These are phyloP conservation scores for Ambrosiella xylebori DNA, from an alignment of 2,329 filamentous ascomycete species.

Conservation along the genomic window DNA sequence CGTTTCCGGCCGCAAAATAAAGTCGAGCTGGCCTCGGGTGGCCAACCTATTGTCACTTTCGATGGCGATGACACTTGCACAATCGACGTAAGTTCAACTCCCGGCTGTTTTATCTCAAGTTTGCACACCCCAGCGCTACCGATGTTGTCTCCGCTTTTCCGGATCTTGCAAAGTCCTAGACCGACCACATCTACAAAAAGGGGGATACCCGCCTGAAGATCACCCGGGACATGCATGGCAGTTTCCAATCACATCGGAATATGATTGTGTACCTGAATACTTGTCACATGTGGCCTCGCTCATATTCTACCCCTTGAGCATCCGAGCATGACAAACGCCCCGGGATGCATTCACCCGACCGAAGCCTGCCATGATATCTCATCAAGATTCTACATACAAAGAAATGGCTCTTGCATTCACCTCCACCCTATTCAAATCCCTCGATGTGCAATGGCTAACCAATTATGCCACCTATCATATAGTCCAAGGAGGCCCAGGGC, in stretches of 20 bases:
- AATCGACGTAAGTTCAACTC: slow-evolving; percentile 48
- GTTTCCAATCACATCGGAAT: too few species aligned
- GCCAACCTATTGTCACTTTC: slow-evolving; percentile 82
- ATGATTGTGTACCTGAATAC: too few species aligned
- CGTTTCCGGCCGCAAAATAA: slow-evolving; percentile 96
- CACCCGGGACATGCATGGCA: not conserved
- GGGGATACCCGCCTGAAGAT: not conserved
- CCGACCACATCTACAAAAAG: too few species aligned
- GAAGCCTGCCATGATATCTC: too few species aligned
- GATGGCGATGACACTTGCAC: slow-evolving; percentile 75
- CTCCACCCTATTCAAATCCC: not conserved
- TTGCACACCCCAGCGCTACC: not conserved
- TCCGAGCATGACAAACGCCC: too few species aligned
- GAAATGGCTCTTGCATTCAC: not conserved
- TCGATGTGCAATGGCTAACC: not conserved
- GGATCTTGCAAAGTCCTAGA: too few species aligned
- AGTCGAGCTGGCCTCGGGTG: slow-evolving; percentile 75
- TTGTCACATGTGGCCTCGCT: too few species aligned
- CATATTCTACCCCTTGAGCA: too few species aligned
- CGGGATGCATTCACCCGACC: too few species aligned
- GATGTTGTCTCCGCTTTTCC: not conserved
- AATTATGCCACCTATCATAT: slow-evolving; percentile 6
- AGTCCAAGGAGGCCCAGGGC: slow-evolving; percentile 71
- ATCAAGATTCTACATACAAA: too few species aligned
- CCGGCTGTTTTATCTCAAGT: not conserved